phyloP scores from a whole-genome alignment of 805 yeast species.

The Pichia exigua region DNA sequence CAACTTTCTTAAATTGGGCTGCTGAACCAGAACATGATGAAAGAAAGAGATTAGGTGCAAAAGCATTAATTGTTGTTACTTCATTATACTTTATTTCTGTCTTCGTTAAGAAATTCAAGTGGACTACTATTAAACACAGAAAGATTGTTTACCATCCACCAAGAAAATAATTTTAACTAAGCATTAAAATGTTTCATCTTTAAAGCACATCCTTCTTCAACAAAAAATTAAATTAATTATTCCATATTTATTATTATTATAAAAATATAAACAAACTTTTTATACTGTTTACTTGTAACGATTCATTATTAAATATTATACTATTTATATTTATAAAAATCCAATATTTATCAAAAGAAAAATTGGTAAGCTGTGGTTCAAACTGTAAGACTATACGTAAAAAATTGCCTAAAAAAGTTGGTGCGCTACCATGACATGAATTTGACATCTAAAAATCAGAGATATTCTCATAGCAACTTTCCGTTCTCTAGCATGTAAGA shows the following conservation, averaged over 20 bases:
- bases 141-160: conserved; percentile 91
- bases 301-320: not conserved
- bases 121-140: conserved; percentile 94
- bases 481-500: no score
- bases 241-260: not conserved
- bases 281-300: not conserved
- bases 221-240: not conserved
- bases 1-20: conserved; percentile 95
- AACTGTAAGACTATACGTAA: no score
- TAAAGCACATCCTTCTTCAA: not conserved
- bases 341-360: not conserved
- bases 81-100: conserved; percentile 74
- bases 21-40: conserved; percentile 98
- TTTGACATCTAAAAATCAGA: no score
- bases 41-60: conserved; percentile 93
- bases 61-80: conserved; percentile 76
- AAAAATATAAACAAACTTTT: not conserved
- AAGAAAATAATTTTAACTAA: conserved; percentile 40
- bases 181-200: not conserved
- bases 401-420: no score
- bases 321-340: not conserved
- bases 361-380: not conserved
- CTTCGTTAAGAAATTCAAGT: conserved; percentile 96
- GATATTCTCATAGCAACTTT: no score
- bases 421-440: no score